Conservation (phyloP, 257 asterid species). For the Vinca minor region DNA sequence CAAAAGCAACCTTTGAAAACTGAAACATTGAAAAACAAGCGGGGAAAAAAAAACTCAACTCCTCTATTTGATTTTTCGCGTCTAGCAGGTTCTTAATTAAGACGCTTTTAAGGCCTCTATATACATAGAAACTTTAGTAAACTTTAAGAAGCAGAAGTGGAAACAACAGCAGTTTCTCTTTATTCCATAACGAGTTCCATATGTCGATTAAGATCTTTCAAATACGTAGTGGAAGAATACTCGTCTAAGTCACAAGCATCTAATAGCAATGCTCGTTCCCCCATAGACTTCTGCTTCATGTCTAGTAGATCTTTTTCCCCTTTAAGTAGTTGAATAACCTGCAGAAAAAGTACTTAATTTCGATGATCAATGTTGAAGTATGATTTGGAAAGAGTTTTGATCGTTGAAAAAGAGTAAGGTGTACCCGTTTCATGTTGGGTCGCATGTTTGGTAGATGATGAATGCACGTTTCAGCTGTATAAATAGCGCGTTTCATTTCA, state of each 20-base stretch:
- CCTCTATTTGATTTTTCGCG: slow-evolving; percentile 1
- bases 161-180: neutral
- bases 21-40: neutral
- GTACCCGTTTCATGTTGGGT: slow-evolving; percentile 79
- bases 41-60: slow-evolving; percentile 5
- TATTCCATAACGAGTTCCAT: slow-evolving; percentile 87
- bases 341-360: slow-evolving; percentile 5
- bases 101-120: neutral
- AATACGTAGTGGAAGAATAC: slow-evolving; percentile 58
- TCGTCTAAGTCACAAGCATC: slow-evolving; percentile 78
- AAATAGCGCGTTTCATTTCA: slow-evolving; percentile 74
- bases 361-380: neutral
- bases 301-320: slow-evolving; percentile 63
- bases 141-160: neutral
- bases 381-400: neutral
- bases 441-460: slow-evolving; percentile 76
- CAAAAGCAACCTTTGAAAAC: neutral
- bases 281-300: slow-evolving; percentile 52
- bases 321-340: slow-evolving; percentile 64
- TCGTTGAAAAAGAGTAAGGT: neutral
- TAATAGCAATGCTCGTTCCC: slow-evolving; percentile 47
- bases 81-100: neutral
- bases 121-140: neutral
- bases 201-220: slow-evolving; percentile 78
- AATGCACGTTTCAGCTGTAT: slow-evolving; percentile 67